Percentiles rank a stretch among this genome's conserved stretches.
phyloP scores from a whole-genome alignment of 1,284 basidiomycete genomes.

The Boletus albobrunnescens region DNA sequence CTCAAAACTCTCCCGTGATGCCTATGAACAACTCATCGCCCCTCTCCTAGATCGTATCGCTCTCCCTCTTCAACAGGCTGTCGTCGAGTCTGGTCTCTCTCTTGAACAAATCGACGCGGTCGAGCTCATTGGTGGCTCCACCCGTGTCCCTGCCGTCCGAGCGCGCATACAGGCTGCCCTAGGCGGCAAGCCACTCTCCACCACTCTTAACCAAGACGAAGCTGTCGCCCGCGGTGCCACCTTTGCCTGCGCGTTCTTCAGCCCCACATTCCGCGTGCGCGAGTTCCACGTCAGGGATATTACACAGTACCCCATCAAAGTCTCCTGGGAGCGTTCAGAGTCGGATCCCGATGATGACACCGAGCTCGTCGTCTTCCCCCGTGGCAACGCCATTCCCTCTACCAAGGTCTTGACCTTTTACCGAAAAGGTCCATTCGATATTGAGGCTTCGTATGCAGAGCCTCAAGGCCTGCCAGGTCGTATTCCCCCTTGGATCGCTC shows the following conservation, averaged over 20 bases:
- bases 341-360: slow-evolving; percentile 84
- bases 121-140: slow-evolving; percentile 91
- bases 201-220: slow-evolving; percentile 94
- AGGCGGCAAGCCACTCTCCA: slow-evolving; percentile 72
- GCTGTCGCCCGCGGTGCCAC: slow-evolving; percentile 91
- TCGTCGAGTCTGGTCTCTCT: slow-evolving; percentile 87
- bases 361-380: slow-evolving; percentile 82
- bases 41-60: slow-evolving; percentile 90
- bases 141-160: slow-evolving; percentile 94
- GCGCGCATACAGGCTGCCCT: slow-evolving; percentile 87
- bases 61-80: slow-evolving; percentile 86
- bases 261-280: slow-evolving; percentile 92
- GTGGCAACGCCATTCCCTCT: slow-evolving; percentile 79
- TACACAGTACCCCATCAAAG: slow-evolving; percentile 81
- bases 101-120: slow-evolving; percentile 89
- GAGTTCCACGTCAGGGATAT: slow-evolving; percentile 88
- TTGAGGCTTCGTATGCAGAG: slow-evolving; percentile 80
- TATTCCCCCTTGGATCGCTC: slow-evolving; percentile 80
- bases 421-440: slow-evolving; percentile 80
- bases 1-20: slow-evolving; percentile 87
- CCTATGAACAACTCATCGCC: slow-evolving; percentile 87
- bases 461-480: slow-evolving; percentile 65
- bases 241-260: slow-evolving; percentile 91
- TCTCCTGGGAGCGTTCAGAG: slow-evolving; percentile 74
- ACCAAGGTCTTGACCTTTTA: slow-evolving; percentile 95